Conservation (phyloP, 73 alveolate species). For the Paramecium sexaurelia region DNA sequence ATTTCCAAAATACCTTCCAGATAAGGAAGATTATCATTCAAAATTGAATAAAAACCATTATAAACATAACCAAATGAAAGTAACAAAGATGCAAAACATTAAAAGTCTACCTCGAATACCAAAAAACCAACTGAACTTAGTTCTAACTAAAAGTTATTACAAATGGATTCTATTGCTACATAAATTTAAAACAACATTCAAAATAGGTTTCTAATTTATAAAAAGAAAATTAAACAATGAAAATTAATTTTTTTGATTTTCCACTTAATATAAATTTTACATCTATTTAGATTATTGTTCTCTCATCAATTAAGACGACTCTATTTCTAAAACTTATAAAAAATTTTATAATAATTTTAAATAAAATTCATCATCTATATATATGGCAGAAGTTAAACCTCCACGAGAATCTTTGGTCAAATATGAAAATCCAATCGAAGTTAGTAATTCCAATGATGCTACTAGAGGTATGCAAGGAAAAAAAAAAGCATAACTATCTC, state of each 20-base stretch:
- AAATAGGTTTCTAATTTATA: not conserved
- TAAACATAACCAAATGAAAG: not conserved
- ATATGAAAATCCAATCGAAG: constrained; percentile 84
- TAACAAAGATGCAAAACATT: not conserved
- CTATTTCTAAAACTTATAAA: not conserved
- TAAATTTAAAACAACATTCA: not conserved
- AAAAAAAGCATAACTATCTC: constrained; percentile 89
- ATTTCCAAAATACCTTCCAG: not conserved
- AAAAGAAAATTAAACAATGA: not conserved
- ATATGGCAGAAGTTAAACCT: constrained; percentile 58
- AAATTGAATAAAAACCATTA: not conserved
- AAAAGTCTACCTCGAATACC: not conserved
- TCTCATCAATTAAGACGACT: no score
- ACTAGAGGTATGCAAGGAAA: constrained; percentile 47
- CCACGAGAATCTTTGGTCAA: constrained; percentile 87
- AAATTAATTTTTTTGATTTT: not conserved
- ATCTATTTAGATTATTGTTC: no score
- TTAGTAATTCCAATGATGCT: constrained; percentile 13
- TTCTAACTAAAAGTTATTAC: not conserved
- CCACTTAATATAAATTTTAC: not conserved
- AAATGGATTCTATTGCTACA: constrained; percentile 16
- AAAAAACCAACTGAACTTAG: constrained; percentile 21
- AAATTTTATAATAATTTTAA: not conserved
- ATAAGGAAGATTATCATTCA: constrained; percentile 7
- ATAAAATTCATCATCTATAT: not conserved